Evolutionary conservation across 139 green algal genomes (phyloP), one percentile per base, ranked within the genome.

Genomic region (Choricystis sp.): DNA sequence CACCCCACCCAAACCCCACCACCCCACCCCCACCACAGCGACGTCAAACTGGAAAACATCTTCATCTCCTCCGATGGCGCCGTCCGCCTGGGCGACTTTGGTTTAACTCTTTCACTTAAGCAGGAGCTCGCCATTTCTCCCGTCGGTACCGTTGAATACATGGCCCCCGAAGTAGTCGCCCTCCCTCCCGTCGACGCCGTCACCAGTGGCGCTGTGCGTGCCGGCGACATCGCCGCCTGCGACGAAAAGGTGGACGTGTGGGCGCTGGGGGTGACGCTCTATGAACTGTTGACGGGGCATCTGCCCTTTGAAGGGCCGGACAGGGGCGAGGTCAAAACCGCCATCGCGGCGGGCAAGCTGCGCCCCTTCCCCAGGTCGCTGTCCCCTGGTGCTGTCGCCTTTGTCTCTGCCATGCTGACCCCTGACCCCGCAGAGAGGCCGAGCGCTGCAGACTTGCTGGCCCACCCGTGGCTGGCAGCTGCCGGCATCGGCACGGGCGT

Each of bases 11-110:
- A n/a, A n/a, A n/a, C n/a, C n/a, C n/a, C n/a, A n/a, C n/a, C n/a
- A n/a, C n/a, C n/a, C n/a, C n/a, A n/a, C n/a, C n/a, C 26, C 16
- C 60, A 3, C 30, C 16, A 29, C 61, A 80, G 81, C 29, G 83
- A 90, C 64, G 79, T 90, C 59, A 90, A 90, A 70, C 71, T 89
- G 49, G 83, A 90, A 62, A 90, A 90, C 71, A 78, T 90, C 31
- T 89, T 90, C 69, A 71, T 89, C 0, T 73, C 69, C 24, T 40
- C 49, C 3, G 65, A 64, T 23, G 68, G 73, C 3, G 30, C 63
- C 21, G 65, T 88, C 26, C 75, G 80, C 72, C 68, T 90, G 48
- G 78, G 75, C 5, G 66, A 87, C 63, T 89, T 89, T 77, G 83
- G 83, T 21, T 66, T 90, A 49, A 85, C 82, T 2, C 81, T 89